Percentiles rank a stretch among this genome's conserved stretches.
These are phyloP conservation scores for Plantago ovata DNA, from an alignment of 257 asterid species.

Conservation along the genomic window DNA sequence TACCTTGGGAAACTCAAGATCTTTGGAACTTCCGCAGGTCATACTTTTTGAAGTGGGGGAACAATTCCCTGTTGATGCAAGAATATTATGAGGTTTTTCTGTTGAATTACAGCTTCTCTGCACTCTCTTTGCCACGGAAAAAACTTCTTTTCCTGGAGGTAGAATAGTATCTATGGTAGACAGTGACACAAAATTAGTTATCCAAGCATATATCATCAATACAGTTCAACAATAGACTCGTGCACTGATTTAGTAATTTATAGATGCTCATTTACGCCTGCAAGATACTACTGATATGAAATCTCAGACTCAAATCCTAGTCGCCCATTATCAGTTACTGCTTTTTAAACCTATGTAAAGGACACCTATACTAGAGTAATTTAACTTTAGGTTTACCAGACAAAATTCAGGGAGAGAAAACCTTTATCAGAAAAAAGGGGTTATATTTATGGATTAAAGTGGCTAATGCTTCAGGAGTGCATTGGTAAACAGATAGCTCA, in stretches of 20 bases:
- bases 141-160: constrained; percentile 26
- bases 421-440: too few species aligned
- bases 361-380: background rate
- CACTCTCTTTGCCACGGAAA: constrained; percentile 26
- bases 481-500: constrained; percentile 9
- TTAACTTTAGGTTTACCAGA: constrained; percentile 13
- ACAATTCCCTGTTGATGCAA: constrained; percentile 24
- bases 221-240: constrained; percentile 10
- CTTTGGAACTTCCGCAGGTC: constrained; percentile 27
- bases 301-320: background rate
- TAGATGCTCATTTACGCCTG: background rate
- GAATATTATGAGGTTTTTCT: constrained; percentile 19
- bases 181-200: constrained; percentile 25
- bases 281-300: constrained; percentile 1
- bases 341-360: constrained; percentile 5
- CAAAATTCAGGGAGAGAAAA: background rate
- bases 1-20: constrained; percentile 34
- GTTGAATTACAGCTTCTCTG: constrained; percentile 18
- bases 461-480: constrained; percentile 20
- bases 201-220: constrained; percentile 28
- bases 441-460: background rate
- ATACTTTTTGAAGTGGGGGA: constrained; percentile 29
- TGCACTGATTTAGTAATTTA: constrained; percentile 6
- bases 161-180: constrained; percentile 22
- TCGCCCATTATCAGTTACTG: background rate